Conservation (phyloP, 345 rosid species). For the Microcos paniculata region DNA sequence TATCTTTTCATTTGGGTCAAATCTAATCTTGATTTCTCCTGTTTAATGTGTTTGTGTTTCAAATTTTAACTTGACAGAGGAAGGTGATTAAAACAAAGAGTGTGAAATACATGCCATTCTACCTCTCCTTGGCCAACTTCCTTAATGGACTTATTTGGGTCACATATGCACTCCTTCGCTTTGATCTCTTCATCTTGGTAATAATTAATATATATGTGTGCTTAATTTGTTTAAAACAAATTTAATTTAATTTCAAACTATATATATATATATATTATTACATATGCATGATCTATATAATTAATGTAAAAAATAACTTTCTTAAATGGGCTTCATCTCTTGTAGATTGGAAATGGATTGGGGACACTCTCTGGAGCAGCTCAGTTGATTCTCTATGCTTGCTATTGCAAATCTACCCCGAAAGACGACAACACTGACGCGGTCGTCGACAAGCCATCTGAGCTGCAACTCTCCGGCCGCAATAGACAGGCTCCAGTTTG, state of each 20-base stretch:
- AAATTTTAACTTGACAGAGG: constrained; percentile 19
- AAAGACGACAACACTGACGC: constrained; percentile 1
- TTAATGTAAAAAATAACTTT: too few relatives aligned
- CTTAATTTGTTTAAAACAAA: background rate
- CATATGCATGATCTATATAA: too few relatives aligned
- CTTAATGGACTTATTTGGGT: constrained; percentile 44
- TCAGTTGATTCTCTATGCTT: constrained; percentile 43
- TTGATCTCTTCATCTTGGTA: constrained; percentile 50
- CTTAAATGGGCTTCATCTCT: background rate
- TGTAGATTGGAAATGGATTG: constrained; percentile 59
- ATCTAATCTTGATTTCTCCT: background rate
- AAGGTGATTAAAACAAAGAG: constrained; percentile 44
- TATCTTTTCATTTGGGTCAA: too few relatives aligned
- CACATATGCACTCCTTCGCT: constrained; percentile 32
- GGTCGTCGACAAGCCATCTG: constrained; percentile 10
- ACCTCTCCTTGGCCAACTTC: constrained; percentile 38
- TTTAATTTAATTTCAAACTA: background rate
- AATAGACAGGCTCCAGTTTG: background rate
- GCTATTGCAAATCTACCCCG: constrained; percentile 36
- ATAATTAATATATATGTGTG: background rate
- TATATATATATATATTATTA: background rate
- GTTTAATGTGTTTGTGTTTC: background rate
- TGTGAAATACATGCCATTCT: constrained; percentile 59
- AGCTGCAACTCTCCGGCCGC: constrained; percentile 1
- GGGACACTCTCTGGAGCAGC: constrained; percentile 39